Evolutionary conservation across 257 asterid species (phyloP), one percentile per base, ranked within the genome.

Genomic region (Solanum pinnatisectum): DNA sequence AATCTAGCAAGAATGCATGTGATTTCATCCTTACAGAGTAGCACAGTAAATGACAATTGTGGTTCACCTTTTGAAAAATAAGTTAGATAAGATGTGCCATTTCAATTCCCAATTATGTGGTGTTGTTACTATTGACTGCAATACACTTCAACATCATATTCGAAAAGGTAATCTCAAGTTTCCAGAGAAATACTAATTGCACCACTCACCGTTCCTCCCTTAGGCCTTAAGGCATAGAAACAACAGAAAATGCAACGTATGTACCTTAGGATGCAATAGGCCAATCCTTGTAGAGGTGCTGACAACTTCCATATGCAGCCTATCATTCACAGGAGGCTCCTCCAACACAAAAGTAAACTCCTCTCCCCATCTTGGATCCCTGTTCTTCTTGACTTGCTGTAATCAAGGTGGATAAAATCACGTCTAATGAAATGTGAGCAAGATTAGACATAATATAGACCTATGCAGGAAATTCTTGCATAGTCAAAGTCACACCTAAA

Each of bases 321-420:
- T 95, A 39, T 95, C 99, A 89, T 93, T 94, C 85, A 89, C 40
- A 8, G 99, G 99, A 87, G 99, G 95, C 92, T 96, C 97, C 11
- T 96, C 98, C 92, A 97, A 86, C 90, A 90, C 70, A 92, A 96
- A 97, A 10, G 92, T 88, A 89, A 96, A 97, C 89, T 91, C 98
- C 92, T 97, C 99, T 15, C 91, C 98, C 99, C 99, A 96, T 89
- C 99, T 94, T 82, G 99, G 99, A 92, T 97, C 99, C 60, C 99
- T 91, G 91, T 93, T 97, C 94, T 97, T 97, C 96, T 96, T 96
- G 74, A 95, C 42, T 90, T 97, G 99, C 99, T 97, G 96, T 71
- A 88, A 52, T 22, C 84, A 70, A 30, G 60, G 82, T 86, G 88
- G 52, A 82, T 60, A 36, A 39, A 84, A 85, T 56, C 36, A 84